phyloP scores from a whole-genome alignment of 2,329 filamentous ascomycete genomes.

The Neofusicoccum umdonicola region DNA sequence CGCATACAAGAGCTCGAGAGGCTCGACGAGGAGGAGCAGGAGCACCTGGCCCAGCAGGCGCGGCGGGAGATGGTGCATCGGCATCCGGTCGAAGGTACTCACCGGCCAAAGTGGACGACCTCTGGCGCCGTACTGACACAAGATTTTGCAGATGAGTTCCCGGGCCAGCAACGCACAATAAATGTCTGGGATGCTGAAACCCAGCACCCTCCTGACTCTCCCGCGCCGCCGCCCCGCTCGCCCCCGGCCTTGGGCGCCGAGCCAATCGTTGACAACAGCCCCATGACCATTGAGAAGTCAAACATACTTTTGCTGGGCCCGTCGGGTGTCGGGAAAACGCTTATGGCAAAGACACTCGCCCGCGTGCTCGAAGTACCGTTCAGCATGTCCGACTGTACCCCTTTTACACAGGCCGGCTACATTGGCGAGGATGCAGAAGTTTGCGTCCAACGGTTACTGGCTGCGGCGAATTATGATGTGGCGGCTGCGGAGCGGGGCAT shows the following conservation, averaged over 20 bases:
- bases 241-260: slow-evolving; percentile 32
- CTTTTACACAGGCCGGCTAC: slow-evolving; percentile 94
- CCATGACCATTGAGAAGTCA: slow-evolving; percentile 86
- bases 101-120: slow-evolving; percentile 14
- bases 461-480: slow-evolving; percentile 86
- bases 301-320: slow-evolving; percentile 89
- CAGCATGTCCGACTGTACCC: slow-evolving; percentile 92
- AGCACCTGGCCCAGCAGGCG: slow-evolving; percentile 67
- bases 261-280: slow-evolving; percentile 53
- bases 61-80: slow-evolving; percentile 65
- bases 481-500: slow-evolving; percentile 85
- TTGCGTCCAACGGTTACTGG: slow-evolving; percentile 84
- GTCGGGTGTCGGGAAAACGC: slow-evolving; percentile 92
- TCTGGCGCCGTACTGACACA: slow-evolving; percentile 3
- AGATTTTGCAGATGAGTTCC: slow-evolving; percentile 55
- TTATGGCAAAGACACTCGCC: slow-evolving; percentile 90
- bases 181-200: slow-evolving; percentile 24
- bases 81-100: slow-evolving; percentile 74
- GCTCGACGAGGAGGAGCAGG: slow-evolving; percentile 76
- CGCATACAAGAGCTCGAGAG: slow-evolving; percentile 73
- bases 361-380: slow-evolving; percentile 93
- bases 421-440: slow-evolving; percentile 98
- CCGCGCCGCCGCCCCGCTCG: slow-evolving; percentile 24
- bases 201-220: slow-evolving; percentile 22
- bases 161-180: slow-evolving; percentile 58